phyloP scores from a whole-genome alignment of 305 asterid species.

The Plantago coronopus region DNA sequence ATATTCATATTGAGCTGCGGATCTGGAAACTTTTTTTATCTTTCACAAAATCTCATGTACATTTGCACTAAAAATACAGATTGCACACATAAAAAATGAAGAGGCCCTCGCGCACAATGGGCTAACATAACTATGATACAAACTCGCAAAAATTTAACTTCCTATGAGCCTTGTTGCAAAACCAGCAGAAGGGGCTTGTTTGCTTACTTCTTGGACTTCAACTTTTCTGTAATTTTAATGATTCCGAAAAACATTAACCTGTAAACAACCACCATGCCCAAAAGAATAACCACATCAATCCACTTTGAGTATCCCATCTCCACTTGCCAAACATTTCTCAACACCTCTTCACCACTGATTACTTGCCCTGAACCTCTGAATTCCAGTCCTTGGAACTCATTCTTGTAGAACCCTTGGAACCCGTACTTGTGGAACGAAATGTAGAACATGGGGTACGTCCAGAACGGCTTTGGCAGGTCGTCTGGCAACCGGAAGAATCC shows the following conservation, averaged over 20 bases:
- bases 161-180: neutral
- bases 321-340: constrained; percentile 10
- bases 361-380: neutral
- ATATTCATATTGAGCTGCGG: no score
- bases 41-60: no score
- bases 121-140: no score
- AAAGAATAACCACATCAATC: constrained; percentile 7
- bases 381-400: neutral
- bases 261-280: constrained; percentile 4
- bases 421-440: constrained; percentile 11
- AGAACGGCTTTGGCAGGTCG: constrained; percentile 8
- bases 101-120: no score
- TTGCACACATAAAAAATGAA: no score
- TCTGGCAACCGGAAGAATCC: constrained; percentile 9
- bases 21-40: no score
- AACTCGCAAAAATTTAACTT: no score
- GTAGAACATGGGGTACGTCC: constrained; percentile 8
- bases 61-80: no score
- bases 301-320: constrained; percentile 8
- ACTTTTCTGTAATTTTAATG: neutral
- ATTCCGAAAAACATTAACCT: constrained; percentile 6
- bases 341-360: neutral
- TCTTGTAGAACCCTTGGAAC: constrained; percentile 9
- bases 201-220: constrained; percentile 10
- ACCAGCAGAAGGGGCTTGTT: neutral